Evolutionary conservation across 768 basidiomycete species (phyloP).

Genomic region (Tulasnella sp.): DNA sequence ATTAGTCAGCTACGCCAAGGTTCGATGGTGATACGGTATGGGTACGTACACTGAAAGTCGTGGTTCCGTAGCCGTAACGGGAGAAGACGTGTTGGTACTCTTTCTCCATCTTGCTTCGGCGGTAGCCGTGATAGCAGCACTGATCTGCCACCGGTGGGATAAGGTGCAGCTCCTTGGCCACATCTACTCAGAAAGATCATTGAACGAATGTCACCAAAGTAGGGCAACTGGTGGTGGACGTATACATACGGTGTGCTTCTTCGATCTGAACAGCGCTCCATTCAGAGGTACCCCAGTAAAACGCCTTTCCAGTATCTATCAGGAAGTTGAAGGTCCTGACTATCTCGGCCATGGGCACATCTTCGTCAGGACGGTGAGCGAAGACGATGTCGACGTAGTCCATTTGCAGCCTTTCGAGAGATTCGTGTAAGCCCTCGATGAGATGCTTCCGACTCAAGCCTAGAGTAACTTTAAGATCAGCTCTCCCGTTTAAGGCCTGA

Average conservation of each 20-base stretch:
- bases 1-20: constrained; percentile 47
- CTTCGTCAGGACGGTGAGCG: constrained; percentile 65
- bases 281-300: constrained; percentile 78
- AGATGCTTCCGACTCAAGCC: constrained; percentile 47
- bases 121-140: constrained; percentile 58
- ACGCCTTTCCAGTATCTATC: constrained; percentile 66
- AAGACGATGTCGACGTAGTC: constrained; percentile 76
- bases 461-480: not conserved
- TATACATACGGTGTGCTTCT: constrained; percentile 60
- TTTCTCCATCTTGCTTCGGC: constrained; percentile 59
- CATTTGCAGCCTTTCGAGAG: constrained; percentile 66
- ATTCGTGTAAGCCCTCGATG: constrained; percentile 72
- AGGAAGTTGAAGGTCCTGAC: constrained; percentile 81
- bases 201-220: not conserved
- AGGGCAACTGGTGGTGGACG: not conserved
- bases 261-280: constrained; percentile 74
- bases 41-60: not conserved
- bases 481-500: too few relatives aligned
- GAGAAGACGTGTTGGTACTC: constrained; percentile 62
- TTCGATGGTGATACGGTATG: not conserved
- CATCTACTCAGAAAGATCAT: constrained; percentile 49
- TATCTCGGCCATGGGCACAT: constrained; percentile 55
- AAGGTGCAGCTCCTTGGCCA: constrained; percentile 68
- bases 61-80: not conserved
- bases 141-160: constrained; percentile 77